phyloP scores from a whole-genome alignment of 139 green algal species.

The Pseudopediastrum boryanum region DNA sequence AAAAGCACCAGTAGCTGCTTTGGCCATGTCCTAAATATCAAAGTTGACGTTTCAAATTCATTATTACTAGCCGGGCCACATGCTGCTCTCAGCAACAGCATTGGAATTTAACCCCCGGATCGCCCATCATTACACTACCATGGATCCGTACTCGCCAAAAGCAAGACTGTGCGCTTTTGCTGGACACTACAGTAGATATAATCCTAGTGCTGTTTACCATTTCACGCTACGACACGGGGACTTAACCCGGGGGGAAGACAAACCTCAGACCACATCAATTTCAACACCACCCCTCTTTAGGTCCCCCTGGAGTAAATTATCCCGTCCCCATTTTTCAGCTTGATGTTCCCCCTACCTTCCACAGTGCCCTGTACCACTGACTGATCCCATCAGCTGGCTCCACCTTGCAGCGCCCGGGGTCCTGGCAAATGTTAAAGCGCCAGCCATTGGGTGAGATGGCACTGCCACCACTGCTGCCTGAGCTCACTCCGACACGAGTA shows the following conservation, averaged over 20 bases:
- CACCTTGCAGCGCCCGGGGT: conserved; percentile 41
- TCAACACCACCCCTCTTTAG: neutral
- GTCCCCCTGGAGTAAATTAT: neutral
- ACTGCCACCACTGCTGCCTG: conserved; percentile 67
- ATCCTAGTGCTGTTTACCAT: conserved; percentile 4
- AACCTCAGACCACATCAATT: neutral
- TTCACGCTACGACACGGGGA: neutral
- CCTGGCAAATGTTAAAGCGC: conserved; percentile 71
- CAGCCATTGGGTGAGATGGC: conserved; percentile 75
- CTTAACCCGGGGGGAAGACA: neutral
- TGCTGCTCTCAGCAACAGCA: no score
- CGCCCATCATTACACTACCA: no score
- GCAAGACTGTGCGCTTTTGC: no score
- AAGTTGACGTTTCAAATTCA: no score
- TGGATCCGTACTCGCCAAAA: no score
- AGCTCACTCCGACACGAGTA: conserved; percentile 34
- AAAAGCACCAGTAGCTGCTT: conserved; percentile 4
- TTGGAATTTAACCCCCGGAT: no score
- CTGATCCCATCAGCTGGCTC: conserved; percentile 64
- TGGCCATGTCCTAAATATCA: no score
- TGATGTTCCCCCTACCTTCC: conserved; percentile 32
- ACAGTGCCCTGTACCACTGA: conserved; percentile 57
- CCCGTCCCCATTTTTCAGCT: neutral
- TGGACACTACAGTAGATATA: neutral
- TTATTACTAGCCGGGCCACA: no score